phyloP scores from a whole-genome alignment of 2,329 filamentous ascomycete genomes.

The Alternaria brassicicola region DNA sequence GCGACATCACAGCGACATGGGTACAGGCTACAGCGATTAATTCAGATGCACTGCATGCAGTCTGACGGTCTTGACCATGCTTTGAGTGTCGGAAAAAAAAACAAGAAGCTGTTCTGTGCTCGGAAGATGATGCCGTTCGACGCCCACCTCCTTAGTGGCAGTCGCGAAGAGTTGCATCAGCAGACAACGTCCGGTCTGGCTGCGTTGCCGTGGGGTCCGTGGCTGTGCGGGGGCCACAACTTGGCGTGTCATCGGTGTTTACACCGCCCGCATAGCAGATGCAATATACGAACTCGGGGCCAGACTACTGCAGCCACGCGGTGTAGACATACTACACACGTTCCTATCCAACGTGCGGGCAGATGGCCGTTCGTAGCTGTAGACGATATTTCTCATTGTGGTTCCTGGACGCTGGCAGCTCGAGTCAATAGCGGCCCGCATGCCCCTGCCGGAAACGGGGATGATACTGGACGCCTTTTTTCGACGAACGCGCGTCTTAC shows the following conservation, averaged over 20 bases:
- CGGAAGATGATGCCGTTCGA: slow-evolving; percentile 2
- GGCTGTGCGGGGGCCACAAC: slow-evolving; percentile 6
- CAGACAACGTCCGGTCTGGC: slow-evolving; percentile 3
- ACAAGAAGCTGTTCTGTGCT: neutral
- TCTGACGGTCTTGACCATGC: neutral
- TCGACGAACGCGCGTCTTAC: slow-evolving; percentile 23
- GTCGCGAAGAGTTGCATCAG: slow-evolving; percentile 12
- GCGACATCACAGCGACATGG: slow-evolving; percentile 1
- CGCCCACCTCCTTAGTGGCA: neutral
- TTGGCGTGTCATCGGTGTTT: neutral
- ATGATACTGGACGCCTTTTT: slow-evolving; percentile 12
- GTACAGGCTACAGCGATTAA: neutral
- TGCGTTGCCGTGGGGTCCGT: slow-evolving; percentile 5
- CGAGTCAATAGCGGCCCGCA: slow-evolving; percentile 16
- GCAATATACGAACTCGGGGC: neutral
- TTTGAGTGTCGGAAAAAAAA: neutral
- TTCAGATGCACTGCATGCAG: neutral
- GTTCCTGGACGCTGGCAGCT: slow-evolving; percentile 5
- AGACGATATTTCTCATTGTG: neutral
- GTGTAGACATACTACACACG: neutral
- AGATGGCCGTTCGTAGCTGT: neutral
- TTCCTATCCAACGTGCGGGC: neutral
- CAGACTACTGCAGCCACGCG: neutral
- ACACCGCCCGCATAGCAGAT: slow-evolving; percentile 1
- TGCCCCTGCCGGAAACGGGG: slow-evolving; percentile 4